These are phyloP conservation scores for Aspergillus asperescens DNA, from an alignment of 495 filamentous ascomycete genomes.

Conservation along the genomic window DNA sequence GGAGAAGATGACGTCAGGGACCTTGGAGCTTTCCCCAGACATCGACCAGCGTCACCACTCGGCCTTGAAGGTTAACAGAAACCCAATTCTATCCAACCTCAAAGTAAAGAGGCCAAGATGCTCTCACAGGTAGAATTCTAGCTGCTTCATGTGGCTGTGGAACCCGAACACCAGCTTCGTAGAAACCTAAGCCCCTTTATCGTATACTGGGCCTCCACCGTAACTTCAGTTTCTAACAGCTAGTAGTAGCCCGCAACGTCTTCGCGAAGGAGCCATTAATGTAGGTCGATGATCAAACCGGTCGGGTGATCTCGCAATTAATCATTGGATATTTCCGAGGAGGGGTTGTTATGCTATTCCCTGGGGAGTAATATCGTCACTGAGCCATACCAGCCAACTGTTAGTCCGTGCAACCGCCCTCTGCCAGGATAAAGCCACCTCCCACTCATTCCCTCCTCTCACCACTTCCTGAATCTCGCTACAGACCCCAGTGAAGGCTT, in stretches of 20 bases:
- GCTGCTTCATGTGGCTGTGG: conserved; percentile 1
- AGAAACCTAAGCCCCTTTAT: not conserved
- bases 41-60: not conserved
- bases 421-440: not conserved
- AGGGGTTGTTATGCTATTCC: conserved; percentile 8
- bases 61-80: not conserved
- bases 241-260: not conserved
- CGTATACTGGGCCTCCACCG: not conserved
- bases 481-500: not conserved
- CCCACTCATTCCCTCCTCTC: not conserved
- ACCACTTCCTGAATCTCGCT: not conserved
- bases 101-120: not conserved
- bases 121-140: not conserved
- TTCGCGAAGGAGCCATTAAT: not conserved
- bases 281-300: not conserved
- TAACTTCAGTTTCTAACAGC: not conserved
- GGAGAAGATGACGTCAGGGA: not conserved
- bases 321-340: not conserved
- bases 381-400: not conserved
- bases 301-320: conserved; percentile 1
- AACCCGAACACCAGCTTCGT: not conserved
- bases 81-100: not conserved
- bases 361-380: not conserved
- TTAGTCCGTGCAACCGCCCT: conserved; percentile 7
- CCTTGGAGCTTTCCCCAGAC: conserved; percentile 6